Percentiles rank a stretch among this genome's conserved stretches.
Conservation (phyloP, 345 rosid genomes). For the Euphorbia peplus region DNA sequence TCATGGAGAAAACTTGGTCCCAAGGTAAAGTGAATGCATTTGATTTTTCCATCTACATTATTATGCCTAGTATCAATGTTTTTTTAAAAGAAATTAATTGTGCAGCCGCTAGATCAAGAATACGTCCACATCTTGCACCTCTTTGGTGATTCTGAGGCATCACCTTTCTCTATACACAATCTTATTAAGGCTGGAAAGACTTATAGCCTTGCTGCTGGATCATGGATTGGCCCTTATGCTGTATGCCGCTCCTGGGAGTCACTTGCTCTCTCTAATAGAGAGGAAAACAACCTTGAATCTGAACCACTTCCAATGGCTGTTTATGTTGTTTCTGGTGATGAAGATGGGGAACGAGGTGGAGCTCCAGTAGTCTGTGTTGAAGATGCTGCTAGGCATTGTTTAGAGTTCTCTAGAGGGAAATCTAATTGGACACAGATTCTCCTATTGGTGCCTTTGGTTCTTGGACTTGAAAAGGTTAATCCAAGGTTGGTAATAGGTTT, state of each 20-base stretch:
- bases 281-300: slow-evolving; percentile 32
- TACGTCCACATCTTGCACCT: slow-evolving; percentile 71
- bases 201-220: slow-evolving; percentile 93
- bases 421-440: slow-evolving; percentile 76
- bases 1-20: slow-evolving; percentile 65
- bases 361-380: slow-evolving; percentile 87
- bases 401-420: slow-evolving; percentile 59
- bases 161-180: slow-evolving; percentile 80
- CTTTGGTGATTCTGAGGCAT: slow-evolving; percentile 71
- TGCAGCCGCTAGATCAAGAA: slow-evolving; percentile 62
- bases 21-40: slow-evolving; percentile 40
- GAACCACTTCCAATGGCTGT: slow-evolving; percentile 76
- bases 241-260: slow-evolving; percentile 85
- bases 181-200: slow-evolving; percentile 69
- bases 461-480: slow-evolving; percentile 83
- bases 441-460: slow-evolving; percentile 92
- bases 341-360: slow-evolving; percentile 94
- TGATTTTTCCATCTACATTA: neutral
- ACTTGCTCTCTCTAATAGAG: slow-evolving; percentile 51
- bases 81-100: neutral
- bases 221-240: slow-evolving; percentile 99
- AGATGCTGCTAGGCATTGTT: slow-evolving; percentile 68
- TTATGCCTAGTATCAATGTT: neutral
- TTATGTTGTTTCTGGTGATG: slow-evolving; percentile 86
- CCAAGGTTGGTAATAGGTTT: slow-evolving; percentile 55